Evolutionary conservation across 371 early-diverging fungal species (phyloP), one percentile per base, ranked within the genome.

Genomic region (Syncephalastrum racemosum): DNA sequence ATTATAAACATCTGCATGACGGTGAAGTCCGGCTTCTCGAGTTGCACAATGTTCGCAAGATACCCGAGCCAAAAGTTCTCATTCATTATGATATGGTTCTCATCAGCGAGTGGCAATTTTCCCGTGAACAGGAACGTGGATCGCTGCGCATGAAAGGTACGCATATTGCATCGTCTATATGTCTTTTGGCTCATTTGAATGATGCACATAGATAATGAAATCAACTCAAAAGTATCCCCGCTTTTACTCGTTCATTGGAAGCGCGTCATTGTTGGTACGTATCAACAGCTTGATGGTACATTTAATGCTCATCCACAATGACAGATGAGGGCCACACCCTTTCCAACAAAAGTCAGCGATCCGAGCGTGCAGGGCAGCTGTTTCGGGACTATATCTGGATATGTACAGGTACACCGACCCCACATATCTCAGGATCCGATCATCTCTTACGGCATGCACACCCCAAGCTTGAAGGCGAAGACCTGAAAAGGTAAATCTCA

Each of bases 181-280:
- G 2, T 31, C 10, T 12, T 31, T 8, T 1, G 10, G 12, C 36
- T 31, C 10, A 31, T 10, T 31, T 12, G 0, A 8, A 2, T 25
- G 6, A 7, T 31, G 36, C 12, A 31, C 27, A 7, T 31, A 19
- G 50, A 19, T n/a, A 50, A 47, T 18, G 47, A 14, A 19, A 47
- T 47, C 50, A 50, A 25, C 13, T 6, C 31, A 50, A 50, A 50
- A 31, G 25, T 50, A 22, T 89, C 90, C 0, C 89, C 92, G 6
- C 66, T 92, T 7, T 71, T 85, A 45, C 75, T 81, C 31, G 72
- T 90, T 2, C 87, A 84, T 25, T 90, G 90, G 86, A 83, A 87
- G 61, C 73, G 91, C 12, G 59, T 91, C 22, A 87, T 92, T 54
- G 85, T 89, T 13, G 93, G 91, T 66, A 89, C 88, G 66, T 63